Conservation (phyloP, 768 basidiomycete genomes). For the Kwoniella mangroviensis region DNA sequence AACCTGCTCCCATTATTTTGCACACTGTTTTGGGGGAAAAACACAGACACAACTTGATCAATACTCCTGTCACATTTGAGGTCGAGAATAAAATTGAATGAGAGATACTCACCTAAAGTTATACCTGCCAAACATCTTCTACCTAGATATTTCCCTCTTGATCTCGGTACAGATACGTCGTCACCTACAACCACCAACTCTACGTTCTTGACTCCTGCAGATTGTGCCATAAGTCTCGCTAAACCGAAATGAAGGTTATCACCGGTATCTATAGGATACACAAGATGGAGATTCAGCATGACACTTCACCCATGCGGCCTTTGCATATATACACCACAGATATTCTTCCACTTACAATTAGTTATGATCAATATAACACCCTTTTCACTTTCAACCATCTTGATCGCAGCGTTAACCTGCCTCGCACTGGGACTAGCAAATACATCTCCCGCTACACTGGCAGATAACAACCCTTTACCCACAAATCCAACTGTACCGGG, state of each 20-base stretch:
- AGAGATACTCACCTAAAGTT: conserved; percentile 40
- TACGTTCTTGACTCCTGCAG: conserved; percentile 68
- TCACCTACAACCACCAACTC: conserved; percentile 84
- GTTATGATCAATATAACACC: conserved; percentile 54
- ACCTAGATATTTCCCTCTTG: conserved; percentile 82
- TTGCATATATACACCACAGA: too few species aligned
- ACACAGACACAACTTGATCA: too few species aligned
- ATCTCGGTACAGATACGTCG: conserved; percentile 82
- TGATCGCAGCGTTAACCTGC: conserved; percentile 51
- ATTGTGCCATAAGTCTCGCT: conserved; percentile 79
- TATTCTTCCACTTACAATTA: conserved; percentile 37
- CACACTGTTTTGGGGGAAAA: conserved; percentile 63
- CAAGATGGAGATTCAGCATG: too few species aligned
- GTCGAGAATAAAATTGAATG: too few species aligned
- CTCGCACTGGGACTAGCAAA: conserved; percentile 53
- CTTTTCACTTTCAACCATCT: conserved; percentile 46
- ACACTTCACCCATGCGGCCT: too few species aligned
- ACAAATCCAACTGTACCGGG: conserved; percentile 53
- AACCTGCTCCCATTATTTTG: conserved; percentile 86
- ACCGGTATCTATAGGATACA: conserved; percentile 59
- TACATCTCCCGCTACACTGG: conserved; percentile 52
- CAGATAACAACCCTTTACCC: conserved; percentile 45
- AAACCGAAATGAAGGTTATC: conserved; percentile 91
- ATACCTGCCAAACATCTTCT: conserved; percentile 62
- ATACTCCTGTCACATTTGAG: too few species aligned